These are phyloP conservation scores for Podila clonocystis DNA, from an alignment of 192 early-diverging fungal species.

Conservation along the genomic window DNA sequence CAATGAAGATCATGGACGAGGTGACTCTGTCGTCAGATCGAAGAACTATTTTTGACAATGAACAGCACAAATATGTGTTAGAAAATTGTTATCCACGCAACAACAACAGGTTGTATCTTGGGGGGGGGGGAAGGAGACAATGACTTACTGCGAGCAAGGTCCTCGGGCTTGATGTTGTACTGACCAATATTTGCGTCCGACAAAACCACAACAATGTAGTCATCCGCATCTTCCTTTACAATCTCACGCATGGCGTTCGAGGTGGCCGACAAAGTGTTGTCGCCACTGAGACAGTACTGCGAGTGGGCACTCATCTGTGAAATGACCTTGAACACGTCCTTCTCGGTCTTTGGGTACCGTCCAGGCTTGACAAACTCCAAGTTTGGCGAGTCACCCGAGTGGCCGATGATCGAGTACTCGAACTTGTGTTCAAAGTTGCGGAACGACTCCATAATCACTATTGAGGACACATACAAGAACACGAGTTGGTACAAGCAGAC, in stretches of 20 bases:
- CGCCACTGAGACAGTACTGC: constrained; percentile 83
- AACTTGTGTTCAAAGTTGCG: constrained; percentile 83
- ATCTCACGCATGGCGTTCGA: constrained; percentile 74
- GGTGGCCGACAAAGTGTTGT: constrained; percentile 78
- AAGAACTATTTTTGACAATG: constrained; percentile 55
- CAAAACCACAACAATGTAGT: constrained; percentile 81
- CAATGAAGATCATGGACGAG: constrained; percentile 83
- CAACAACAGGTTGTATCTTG: neutral
- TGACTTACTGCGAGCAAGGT: constrained; percentile 66
- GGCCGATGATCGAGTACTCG: constrained; percentile 77
- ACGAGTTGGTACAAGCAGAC: neutral
- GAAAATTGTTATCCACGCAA: neutral
- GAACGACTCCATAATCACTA: constrained; percentile 81
- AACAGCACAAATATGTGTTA: neutral
- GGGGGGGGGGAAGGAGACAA: too few species aligned
- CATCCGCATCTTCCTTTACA: constrained; percentile 77
- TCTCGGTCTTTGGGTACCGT: constrained; percentile 84
- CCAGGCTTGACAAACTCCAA: constrained; percentile 75
- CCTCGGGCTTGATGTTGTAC: constrained; percentile 80
- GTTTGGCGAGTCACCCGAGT: constrained; percentile 80
- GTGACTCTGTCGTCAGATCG: constrained; percentile 78
- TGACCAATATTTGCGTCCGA: constrained; percentile 85
- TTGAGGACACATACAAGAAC: neutral
- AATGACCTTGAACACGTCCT: constrained; percentile 75
- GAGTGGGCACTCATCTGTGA: constrained; percentile 80